Conservation (phyloP, 768 basidiomycete species). For the Lactifluus pinguis region DNA sequence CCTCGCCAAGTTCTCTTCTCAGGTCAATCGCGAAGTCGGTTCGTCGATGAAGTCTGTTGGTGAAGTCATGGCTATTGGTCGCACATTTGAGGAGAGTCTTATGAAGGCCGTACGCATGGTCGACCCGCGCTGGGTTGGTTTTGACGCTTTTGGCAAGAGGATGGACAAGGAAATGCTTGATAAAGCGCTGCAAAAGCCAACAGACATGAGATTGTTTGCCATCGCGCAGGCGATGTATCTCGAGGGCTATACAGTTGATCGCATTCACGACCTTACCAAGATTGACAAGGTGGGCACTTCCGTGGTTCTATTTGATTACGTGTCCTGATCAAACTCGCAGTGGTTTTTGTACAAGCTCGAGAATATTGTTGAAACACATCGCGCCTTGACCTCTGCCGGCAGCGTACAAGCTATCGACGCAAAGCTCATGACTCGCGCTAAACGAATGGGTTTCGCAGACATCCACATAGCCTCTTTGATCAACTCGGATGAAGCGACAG, state of each 20-base stretch:
- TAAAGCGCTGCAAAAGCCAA: constrained; percentile 68
- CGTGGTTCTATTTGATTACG: background rate
- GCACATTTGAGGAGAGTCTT: constrained; percentile 96
- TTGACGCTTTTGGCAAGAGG: constrained; percentile 87
- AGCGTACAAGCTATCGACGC: constrained; percentile 61
- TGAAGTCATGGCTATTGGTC: constrained; percentile 99
- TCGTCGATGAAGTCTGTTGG: constrained; percentile 99
- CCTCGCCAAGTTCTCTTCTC: constrained; percentile 90
- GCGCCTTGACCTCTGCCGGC: constrained; percentile 58
- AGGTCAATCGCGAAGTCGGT: constrained; percentile 90
- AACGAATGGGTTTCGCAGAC: constrained; percentile 94
- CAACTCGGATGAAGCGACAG: constrained; percentile 59
- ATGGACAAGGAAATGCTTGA: constrained; percentile 59
- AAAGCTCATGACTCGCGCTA: constrained; percentile 78
- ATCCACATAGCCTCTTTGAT: constrained; percentile 81
- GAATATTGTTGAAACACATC: constrained; percentile 90
- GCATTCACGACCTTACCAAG: constrained; percentile 89
- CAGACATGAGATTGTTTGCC: constrained; percentile 93
- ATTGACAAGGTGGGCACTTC: constrained; percentile 73
- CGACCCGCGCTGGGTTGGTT: constrained; percentile 93
- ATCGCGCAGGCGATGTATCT: constrained; percentile 98
- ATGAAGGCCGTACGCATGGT: constrained; percentile 98
- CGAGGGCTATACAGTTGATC: constrained; percentile 82
- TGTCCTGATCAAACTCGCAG: constrained; percentile 28
- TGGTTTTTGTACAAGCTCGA: constrained; percentile 99